These are phyloP conservation scores for Cyberlindnera galapagoensis DNA, from an alignment of 805 yeast genomes.

Conservation along the genomic window DNA sequence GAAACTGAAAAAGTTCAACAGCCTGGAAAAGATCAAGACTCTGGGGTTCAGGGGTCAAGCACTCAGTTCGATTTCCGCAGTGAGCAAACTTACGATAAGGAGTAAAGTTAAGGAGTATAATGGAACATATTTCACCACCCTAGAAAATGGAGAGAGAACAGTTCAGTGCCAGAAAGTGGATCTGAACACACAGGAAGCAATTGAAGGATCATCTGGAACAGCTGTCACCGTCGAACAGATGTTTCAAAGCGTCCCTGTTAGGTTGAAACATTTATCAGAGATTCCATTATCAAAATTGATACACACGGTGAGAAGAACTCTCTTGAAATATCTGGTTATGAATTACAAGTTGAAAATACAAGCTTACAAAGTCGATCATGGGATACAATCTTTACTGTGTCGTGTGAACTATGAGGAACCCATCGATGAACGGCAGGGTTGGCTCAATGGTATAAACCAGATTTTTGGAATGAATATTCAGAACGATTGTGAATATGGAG, in stretches of 20 bases:
- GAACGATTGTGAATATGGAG: not conserved
- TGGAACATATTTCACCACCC: constrained; percentile 22
- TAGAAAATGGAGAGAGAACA: constrained; percentile 9
- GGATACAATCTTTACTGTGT: not conserved
- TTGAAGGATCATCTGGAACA: constrained; percentile 31
- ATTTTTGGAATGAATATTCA: constrained; percentile 26
- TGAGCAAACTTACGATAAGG: constrained; percentile 39
- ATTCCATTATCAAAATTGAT: constrained; percentile 20
- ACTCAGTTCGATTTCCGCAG: constrained; percentile 43
- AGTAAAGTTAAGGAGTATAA: constrained; percentile 34
- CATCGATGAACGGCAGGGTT: not conserved
- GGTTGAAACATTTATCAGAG: constrained; percentile 26
- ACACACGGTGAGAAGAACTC: constrained; percentile 24
- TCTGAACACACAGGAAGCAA: constrained; percentile 1
- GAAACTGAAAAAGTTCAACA: constrained; percentile 35
- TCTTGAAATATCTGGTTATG: constrained; percentile 26
- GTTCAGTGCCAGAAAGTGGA: constrained; percentile 10
- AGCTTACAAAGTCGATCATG: constrained; percentile 2
- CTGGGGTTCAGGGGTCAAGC: constrained; percentile 78
- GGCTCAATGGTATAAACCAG: constrained; percentile 16
- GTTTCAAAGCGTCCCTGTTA: constrained; percentile 39
- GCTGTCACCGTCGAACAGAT: constrained; percentile 30
- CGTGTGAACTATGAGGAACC: constrained; percentile 1
- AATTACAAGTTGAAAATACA: constrained; percentile 21
- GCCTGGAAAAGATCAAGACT: constrained; percentile 33